These are phyloP conservation scores for Remersonia thermophila DNA, from an alignment of 2,329 filamentous ascomycete species.

Conservation along the genomic window DNA sequence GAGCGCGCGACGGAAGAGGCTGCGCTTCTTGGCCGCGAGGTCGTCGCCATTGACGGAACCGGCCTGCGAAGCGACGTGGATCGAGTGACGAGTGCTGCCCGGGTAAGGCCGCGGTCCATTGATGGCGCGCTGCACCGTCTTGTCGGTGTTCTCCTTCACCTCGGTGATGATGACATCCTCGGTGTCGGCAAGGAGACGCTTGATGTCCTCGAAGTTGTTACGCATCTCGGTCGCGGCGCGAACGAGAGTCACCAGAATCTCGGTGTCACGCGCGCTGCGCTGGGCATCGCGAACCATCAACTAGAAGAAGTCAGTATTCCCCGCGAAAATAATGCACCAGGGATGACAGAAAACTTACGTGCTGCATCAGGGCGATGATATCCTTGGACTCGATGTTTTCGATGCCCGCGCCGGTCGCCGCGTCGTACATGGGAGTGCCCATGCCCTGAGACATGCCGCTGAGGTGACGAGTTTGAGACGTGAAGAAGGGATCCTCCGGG, in stretches of 20 bases:
- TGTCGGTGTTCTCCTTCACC: slow-evolving; percentile 78
- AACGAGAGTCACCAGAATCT: slow-evolving; percentile 89
- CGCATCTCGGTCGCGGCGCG: slow-evolving; percentile 94
- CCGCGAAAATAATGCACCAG: background rate
- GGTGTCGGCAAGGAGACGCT: slow-evolving; percentile 78
- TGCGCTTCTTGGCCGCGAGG: slow-evolving; percentile 66
- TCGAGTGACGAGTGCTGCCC: slow-evolving; percentile 46
- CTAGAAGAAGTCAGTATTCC: slow-evolving; percentile 27
- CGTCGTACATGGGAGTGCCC: slow-evolving; percentile 79
- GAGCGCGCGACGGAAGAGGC: slow-evolving; percentile 86
- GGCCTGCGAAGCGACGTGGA: slow-evolving; percentile 42
- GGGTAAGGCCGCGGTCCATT: slow-evolving; percentile 80
- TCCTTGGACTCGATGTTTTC: slow-evolving; percentile 93
- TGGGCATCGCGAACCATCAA: slow-evolving; percentile 95
- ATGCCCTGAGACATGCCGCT: slow-evolving; percentile 91
- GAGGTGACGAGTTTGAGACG: slow-evolving; percentile 50
- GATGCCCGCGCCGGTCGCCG: slow-evolving; percentile 73
- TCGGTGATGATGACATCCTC: slow-evolving; percentile 80
- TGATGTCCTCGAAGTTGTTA: slow-evolving; percentile 90
- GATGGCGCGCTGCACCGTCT: slow-evolving; percentile 68
- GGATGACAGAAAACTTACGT: slow-evolving; percentile 40
- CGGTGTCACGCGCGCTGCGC: slow-evolving; percentile 88
- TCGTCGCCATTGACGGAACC: slow-evolving; percentile 39
- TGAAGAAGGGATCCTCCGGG: slow-evolving; percentile 55
- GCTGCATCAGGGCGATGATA: slow-evolving; percentile 94